These are phyloP conservation scores for Oxyria digyna DNA, from an alignment of 148 eudicot genomes.

Conservation along the genomic window DNA sequence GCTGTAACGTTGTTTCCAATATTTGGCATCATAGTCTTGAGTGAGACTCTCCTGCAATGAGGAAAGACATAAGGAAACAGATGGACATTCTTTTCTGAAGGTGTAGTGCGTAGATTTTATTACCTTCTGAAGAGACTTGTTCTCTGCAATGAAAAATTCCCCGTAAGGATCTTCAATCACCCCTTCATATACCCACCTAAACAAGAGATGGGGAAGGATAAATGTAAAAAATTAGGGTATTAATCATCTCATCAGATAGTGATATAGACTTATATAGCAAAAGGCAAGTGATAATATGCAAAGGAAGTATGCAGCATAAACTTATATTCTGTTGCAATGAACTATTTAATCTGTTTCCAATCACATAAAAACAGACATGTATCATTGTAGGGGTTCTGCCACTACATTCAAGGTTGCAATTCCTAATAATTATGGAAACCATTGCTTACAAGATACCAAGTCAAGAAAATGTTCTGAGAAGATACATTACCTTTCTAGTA, in stretches of 20 bases:
- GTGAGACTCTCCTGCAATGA: slow-evolving; percentile 77
- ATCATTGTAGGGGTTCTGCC: background rate
- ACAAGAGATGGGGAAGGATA: background rate
- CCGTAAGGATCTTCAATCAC: slow-evolving; percentile 95
- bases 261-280: background rate
- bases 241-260: background rate
- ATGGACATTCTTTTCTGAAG: background rate
- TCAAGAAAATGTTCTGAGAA: background rate
- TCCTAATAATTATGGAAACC: background rate
- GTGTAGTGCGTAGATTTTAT: background rate
- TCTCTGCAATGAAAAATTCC: slow-evolving; percentile 92
- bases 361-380: background rate
- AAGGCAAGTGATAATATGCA: background rate
- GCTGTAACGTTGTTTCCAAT: slow-evolving; percentile 92
- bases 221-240: background rate
- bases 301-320: background rate
- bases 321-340: background rate
- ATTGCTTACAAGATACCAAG: background rate
- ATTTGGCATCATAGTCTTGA: slow-evolving; percentile 86
- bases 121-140: slow-evolving; percentile 89
- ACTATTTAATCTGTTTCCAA: background rate
- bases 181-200: slow-evolving; percentile 98
- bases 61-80: slow-evolving; percentile 11
- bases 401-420: background rate
- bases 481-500: slow-evolving; percentile 67